Evolutionary conservation across 2,329 filamentous ascomycete genomes (phyloP).

Genomic region (Colletotrichum spinosum): DNA sequence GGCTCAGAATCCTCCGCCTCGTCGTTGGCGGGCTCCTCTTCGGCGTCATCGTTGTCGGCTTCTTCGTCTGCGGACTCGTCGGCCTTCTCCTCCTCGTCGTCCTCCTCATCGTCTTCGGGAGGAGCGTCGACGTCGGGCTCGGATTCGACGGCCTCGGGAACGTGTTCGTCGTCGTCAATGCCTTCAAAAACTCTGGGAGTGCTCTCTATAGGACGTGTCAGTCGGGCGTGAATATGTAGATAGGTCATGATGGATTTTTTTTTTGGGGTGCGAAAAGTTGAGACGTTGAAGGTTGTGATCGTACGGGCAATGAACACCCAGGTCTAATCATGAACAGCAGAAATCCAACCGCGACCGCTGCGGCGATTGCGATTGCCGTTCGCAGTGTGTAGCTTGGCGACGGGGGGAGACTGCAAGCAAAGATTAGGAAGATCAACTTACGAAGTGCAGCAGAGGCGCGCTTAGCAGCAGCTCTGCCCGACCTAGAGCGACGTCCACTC

Average conservation of each 20-base stretch:
- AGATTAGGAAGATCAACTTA: constrained; percentile 46
- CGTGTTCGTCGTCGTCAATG: constrained; percentile 53
- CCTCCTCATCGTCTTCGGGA: constrained; percentile 48
- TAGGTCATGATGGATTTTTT: not conserved
- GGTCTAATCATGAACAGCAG: too few species aligned
- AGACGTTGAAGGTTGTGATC: constrained; percentile 42
- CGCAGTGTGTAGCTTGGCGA: not conserved
- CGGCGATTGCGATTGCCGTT: too few species aligned
- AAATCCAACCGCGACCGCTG: too few species aligned
- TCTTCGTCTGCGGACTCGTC: constrained; percentile 57
- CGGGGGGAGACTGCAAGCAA: not conserved
- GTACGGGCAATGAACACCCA: too few species aligned
- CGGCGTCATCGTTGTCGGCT: constrained; percentile 61
- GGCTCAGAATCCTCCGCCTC: constrained; percentile 53
- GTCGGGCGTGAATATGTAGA: too few species aligned
- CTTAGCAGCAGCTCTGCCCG: constrained; percentile 65
- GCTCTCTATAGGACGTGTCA: constrained; percentile 48
- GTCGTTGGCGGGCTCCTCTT: constrained; percentile 61
- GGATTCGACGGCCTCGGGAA: constrained; percentile 47
- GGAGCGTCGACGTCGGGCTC: constrained; percentile 41
- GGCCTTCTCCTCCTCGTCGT: constrained; percentile 57
- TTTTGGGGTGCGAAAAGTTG: constrained; percentile 35
- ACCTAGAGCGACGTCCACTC: constrained; percentile 47
- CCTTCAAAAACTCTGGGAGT: constrained; percentile 54
- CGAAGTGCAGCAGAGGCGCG: constrained; percentile 65